phyloP scores from a whole-genome alignment of 192 early-diverging fungal species.

The Globomyces pollinis-pini region DNA sequence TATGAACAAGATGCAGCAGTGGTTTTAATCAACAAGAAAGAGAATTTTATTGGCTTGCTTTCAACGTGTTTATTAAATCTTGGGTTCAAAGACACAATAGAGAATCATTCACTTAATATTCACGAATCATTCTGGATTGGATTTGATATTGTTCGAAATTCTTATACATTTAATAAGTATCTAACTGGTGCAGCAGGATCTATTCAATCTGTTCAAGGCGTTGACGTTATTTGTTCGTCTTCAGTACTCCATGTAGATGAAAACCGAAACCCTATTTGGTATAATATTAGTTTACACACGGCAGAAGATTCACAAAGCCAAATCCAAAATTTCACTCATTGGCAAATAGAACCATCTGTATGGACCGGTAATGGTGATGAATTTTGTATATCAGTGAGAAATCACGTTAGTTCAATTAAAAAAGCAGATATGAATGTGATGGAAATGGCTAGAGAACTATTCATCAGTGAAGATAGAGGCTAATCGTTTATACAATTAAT shows the following conservation, averaged over 20 bases:
- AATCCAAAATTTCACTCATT: too few relatives aligned
- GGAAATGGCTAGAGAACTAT: too few relatives aligned
- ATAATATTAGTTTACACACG: slow-evolving; percentile 13
- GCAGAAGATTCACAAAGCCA: too few relatives aligned
- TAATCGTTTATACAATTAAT: too few relatives aligned
- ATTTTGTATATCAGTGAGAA: too few relatives aligned
- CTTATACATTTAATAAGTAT: slow-evolving; percentile 27
- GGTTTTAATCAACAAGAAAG: slow-evolving; percentile 47
- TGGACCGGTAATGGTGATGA: too few relatives aligned
- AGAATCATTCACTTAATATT: too few relatives aligned
- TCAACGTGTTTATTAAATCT: slow-evolving; percentile 13
- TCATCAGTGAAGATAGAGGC: too few relatives aligned
- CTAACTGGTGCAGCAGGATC: not conserved
- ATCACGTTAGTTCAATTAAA: too few relatives aligned
- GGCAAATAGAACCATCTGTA: too few relatives aligned
- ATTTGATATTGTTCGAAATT: slow-evolving; percentile 38
- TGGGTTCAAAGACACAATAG: slow-evolving; percentile 66
- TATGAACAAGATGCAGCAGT: slow-evolving; percentile 58
- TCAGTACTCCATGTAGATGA: slow-evolving; percentile 13
- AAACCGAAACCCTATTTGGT: slow-evolving; percentile 6
- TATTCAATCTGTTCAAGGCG: slow-evolving; percentile 29
- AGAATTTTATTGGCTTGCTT: slow-evolving; percentile 23
- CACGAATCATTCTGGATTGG: slow-evolving; percentile 68
- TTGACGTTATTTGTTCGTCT: slow-evolving; percentile 4
- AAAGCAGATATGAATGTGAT: too few relatives aligned